phyloP scores from a whole-genome alignment of 306 rosid genomes.

The Pyrus bretschneideri region DNA sequence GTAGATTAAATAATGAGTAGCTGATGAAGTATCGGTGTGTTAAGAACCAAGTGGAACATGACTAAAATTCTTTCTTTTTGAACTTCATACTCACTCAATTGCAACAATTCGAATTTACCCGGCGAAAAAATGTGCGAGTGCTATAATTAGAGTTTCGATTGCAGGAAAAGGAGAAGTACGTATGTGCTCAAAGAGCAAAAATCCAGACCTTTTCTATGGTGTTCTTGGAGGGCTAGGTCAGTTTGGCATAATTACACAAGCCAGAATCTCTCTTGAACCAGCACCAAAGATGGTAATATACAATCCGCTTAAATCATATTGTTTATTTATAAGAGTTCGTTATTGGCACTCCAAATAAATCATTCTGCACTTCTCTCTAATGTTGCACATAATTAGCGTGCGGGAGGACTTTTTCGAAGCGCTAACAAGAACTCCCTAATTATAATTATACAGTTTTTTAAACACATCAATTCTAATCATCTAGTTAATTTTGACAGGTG shows the following conservation, averaged over 20 bases:
- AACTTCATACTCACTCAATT: background rate
- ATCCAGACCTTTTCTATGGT: constrained; percentile 69
- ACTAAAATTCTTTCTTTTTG: background rate
- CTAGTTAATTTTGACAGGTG: constrained; percentile 38
- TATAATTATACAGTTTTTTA: too few species aligned
- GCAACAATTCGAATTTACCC: background rate
- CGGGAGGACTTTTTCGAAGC: too few species aligned
- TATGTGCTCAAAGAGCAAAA: constrained; percentile 61
- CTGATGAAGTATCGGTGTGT: background rate
- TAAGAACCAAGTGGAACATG: too few species aligned
- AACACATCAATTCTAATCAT: background rate
- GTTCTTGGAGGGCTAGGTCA: constrained; percentile 98
- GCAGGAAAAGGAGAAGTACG: constrained; percentile 87
- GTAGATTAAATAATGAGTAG: background rate
- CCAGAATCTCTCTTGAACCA: constrained; percentile 78
- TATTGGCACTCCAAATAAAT: background rate
- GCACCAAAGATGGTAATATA: constrained; percentile 73
- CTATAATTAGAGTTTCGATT: background rate
- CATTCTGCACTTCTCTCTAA: background rate
- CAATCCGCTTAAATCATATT: background rate
- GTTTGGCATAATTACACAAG: constrained; percentile 86
- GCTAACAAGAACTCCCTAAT: background rate
- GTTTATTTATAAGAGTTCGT: background rate
- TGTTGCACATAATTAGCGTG: too few species aligned
- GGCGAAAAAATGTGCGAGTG: background rate